Evolutionary conservation across 805 yeast genomes (phyloP), one percentile per base, ranked within the genome.

Genomic region (Hemisphaericaspora nanyangensis): DNA sequence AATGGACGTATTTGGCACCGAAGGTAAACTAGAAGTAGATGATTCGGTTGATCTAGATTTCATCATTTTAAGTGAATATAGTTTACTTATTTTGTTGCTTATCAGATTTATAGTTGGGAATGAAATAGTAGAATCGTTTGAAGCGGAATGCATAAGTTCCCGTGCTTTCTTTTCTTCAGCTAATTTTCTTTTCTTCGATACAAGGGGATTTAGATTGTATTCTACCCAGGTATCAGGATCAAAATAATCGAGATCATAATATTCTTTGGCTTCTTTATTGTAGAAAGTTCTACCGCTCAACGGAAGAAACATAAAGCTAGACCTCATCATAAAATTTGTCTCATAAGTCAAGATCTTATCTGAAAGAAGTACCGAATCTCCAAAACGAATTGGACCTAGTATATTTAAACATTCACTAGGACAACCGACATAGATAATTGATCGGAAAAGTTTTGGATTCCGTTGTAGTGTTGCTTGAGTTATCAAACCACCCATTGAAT

Each of bases 401-500:
- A 88, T 85, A 54, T 87, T 87, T 8, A 89, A 78, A 58, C 96
- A 88, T 52, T 85, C 86, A 17, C 81, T 69, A 2, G 97, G 97
- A 0, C 80, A 74, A 1, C 96, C 97, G 11, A 78, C 91, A 52
- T 88, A 90, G 2, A 90, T 60, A 1, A 90, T 49, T 1, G 93
- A 91, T 44, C 90, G 69, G 51, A 90, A 74, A 31, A 88, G 58
- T 11, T 74, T 62, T 0, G 95, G 89, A 42, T 78, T 74, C 37
- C 65, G 64, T 38, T 82, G 84, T 70, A 90, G 65, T 0, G 84
- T 87, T 40, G 83, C 81, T 54, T 88, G 96, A 0, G 95, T 79
- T 6, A 90, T 74, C 25, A 90, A 55, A 0, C 97, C 97, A 38
- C 97, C 97, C 96, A 90, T 89, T 0, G 96, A 88, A 58, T 90